These are phyloP conservation scores for Chaetomium cochliodes DNA, from an alignment of 495 filamentous ascomycete species.

Conservation along the genomic window DNA sequence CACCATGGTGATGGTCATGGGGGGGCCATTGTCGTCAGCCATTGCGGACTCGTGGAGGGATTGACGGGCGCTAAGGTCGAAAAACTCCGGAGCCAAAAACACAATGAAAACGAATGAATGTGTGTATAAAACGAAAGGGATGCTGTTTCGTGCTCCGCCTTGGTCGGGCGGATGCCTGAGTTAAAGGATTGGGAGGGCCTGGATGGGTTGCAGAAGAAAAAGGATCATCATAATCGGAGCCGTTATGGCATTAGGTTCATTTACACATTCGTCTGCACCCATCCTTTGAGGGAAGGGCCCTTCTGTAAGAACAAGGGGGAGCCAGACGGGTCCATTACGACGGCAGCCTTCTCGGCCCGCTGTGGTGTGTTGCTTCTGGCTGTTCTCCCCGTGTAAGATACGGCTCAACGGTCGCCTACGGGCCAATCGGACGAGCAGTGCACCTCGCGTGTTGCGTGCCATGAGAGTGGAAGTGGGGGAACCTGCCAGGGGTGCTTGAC, in stretches of 20 bases:
- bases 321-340: not conserved
- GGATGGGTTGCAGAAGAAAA: not conserved
- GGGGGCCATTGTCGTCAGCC: not conserved
- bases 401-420: slow-evolving; percentile 2
- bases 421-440: not conserved
- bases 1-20: slow-evolving; percentile 4
- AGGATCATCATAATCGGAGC: not conserved
- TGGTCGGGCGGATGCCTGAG: not conserved
- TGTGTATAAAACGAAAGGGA: not conserved
- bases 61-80: not conserved
- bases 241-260: too few relatives aligned
- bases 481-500: too few relatives aligned
- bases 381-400: not conserved
- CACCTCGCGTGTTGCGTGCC: not conserved
- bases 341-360: too few relatives aligned
- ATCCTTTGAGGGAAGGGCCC: too few relatives aligned
- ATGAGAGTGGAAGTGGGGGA: too few relatives aligned
- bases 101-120: slow-evolving; percentile 1
- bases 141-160: not conserved
- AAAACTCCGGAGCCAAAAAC: not conserved
- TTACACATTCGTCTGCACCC: too few relatives aligned
- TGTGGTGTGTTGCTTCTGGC: not conserved
- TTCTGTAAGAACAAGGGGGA: too few relatives aligned
- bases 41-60: not conserved
- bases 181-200: not conserved